Percentiles rank a stretch among this genome's conserved stretches.
Conservation (phyloP, 1,284 basidiomycete species). For the Singerocomus inundabilis region DNA sequence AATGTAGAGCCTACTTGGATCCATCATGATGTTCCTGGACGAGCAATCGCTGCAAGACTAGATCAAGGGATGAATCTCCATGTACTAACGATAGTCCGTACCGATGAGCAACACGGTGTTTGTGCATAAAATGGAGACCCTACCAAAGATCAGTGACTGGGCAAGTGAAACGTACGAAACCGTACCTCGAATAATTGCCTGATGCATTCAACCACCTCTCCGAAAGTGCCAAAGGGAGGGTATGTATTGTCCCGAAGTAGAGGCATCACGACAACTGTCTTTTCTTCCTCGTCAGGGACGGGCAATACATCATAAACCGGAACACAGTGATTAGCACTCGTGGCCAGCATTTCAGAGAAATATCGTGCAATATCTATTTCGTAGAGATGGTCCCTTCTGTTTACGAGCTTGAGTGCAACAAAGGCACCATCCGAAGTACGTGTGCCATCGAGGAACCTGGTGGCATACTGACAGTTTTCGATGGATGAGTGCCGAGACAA, state of each 20-base stretch:
- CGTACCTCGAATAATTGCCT: slow-evolving; percentile 38
- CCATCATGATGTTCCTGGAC: slow-evolving; percentile 41
- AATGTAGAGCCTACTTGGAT: slow-evolving; percentile 31
- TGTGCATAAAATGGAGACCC: slow-evolving; percentile 24
- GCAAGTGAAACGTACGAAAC: neutral
- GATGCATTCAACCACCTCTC: slow-evolving; percentile 36
- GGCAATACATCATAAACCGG: slow-evolving; percentile 32
- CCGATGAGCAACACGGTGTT: slow-evolving; percentile 16
- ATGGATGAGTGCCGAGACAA: neutral
- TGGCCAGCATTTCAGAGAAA: slow-evolving; percentile 16
- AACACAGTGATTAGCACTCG: slow-evolving; percentile 35
- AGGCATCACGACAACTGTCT: slow-evolving; percentile 33
- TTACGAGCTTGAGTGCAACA: slow-evolving; percentile 34
- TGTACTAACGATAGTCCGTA: neutral
- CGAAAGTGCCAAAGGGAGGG: slow-evolving; percentile 33
- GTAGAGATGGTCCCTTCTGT: slow-evolving; percentile 11
- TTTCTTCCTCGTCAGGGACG: slow-evolving; percentile 14
- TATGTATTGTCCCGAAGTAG: slow-evolving; percentile 22
- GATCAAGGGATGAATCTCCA: neutral
- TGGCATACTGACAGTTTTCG: slow-evolving; percentile 5
- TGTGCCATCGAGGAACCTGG: slow-evolving; percentile 32
- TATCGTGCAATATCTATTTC: slow-evolving; percentile 30
- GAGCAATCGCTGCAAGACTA: slow-evolving; percentile 11
- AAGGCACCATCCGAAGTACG: slow-evolving; percentile 29
- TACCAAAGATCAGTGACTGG: neutral